Evolutionary conservation across 2,329 filamentous ascomycete species (phyloP).

Genomic region (Aspergillus novofumigatus): DNA sequence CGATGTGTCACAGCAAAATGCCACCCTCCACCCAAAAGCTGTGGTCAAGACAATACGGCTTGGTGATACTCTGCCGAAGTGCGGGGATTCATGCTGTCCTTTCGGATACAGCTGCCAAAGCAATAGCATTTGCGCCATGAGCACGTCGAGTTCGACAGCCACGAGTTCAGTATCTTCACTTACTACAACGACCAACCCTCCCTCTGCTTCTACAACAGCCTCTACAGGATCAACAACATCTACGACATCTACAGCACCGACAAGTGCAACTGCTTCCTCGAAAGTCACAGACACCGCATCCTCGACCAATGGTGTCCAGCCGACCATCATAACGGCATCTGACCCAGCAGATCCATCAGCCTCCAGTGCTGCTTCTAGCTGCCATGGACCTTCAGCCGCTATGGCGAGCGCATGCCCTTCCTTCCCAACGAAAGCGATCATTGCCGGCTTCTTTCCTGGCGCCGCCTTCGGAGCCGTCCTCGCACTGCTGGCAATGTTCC

Average conservation of each 20-base stretch:
- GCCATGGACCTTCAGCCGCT: not conserved
- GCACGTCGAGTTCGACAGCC: constrained; percentile 20
- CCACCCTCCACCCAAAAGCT: constrained; percentile 32
- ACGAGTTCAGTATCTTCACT: constrained; percentile 15
- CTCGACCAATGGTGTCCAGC: not conserved
- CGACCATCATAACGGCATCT: not conserved
- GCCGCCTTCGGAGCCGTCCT: constrained; percentile 45
- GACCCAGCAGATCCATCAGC: constrained; percentile 9
- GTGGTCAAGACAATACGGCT: constrained; percentile 41
- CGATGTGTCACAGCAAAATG: constrained; percentile 40
- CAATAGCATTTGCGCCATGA: constrained; percentile 25
- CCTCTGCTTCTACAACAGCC: constrained; percentile 16
- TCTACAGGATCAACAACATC: constrained; percentile 12
- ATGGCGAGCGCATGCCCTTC: constrained; percentile 27
- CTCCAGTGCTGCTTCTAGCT: constrained; percentile 3
- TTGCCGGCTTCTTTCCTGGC: constrained; percentile 46
- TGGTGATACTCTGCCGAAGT: constrained; percentile 37
- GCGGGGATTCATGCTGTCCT: constrained; percentile 43
- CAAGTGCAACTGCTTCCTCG: constrained; percentile 4
- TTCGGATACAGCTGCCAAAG: constrained; percentile 44
- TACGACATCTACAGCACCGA: constrained; percentile 14
- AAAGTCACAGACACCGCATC: not conserved
- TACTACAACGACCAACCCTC: constrained; percentile 17
- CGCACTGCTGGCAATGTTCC: constrained; percentile 49
- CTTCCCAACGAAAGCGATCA: constrained; percentile 40